Evolutionary conservation across 2,329 filamentous ascomycete genomes (phyloP), one percentile per base, ranked within the genome.

Genomic region (Botryotinia convoluta): DNA sequence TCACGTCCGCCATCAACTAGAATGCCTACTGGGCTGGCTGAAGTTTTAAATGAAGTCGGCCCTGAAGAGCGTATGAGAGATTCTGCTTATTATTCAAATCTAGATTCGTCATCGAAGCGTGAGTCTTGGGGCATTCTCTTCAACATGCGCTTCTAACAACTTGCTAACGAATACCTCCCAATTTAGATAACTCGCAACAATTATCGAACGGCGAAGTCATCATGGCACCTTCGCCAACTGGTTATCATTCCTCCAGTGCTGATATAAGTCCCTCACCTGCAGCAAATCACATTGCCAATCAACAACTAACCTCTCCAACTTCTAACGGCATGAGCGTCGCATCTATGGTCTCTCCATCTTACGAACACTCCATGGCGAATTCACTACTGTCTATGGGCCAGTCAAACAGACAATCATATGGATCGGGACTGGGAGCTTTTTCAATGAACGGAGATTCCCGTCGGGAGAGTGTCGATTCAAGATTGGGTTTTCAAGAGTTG

Each of bases 391-490:
- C 64, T 4, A 54, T 77, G 76, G 74, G 73, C 70, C 76, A 69
- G 74, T 77, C 77, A 61, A 75, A 76, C 57, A 76, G 75, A 60
- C 74, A 72, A 29, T 78, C 75, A 63, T 76, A 70, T 73, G 32
- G 75, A 73, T 64, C 72, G 20, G 72, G 39, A n/a, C 68, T 71
- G 32, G 72, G 59, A 16, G 29, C 71, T 48, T 51, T 72, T 61
- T 72, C 74, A 57, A 72, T 79, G 20, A 84, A 73, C 62, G 81
- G 83, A 22, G 64, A 83, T 79, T 89, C 90, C 65, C 87, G 92
- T 73, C 88, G 93, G 70, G 93, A 93, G 82, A 95, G 92, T 78
- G 91, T 95, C 7, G 92, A 95, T 81, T 94, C 92, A 81, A 88
- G 92, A 75, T 91, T 95, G 81, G 93, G 93, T 62, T 90, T 95